Conservation (phyloP, 179 eudicot species). For the Nepenthes alata region DNA sequence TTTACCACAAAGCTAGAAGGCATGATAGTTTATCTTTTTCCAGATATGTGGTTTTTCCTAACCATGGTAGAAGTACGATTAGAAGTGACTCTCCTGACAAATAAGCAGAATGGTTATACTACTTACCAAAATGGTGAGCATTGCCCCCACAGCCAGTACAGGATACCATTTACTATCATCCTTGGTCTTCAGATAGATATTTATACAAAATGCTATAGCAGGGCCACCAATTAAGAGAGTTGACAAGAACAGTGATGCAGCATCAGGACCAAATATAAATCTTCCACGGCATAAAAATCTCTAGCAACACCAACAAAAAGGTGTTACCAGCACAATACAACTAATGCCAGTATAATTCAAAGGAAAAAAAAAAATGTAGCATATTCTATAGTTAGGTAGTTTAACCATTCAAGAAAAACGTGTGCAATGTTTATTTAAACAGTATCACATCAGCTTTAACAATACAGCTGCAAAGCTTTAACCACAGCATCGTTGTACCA, state of each 20-base stretch:
- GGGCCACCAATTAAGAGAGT: constrained; percentile 62
- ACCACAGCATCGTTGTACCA: too few species aligned
- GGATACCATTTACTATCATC: constrained; percentile 26
- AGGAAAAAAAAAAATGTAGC: background rate
- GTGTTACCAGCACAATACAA: constrained; percentile 6
- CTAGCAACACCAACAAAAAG: constrained; percentile 27
- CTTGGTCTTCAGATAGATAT: constrained; percentile 28
- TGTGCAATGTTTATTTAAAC: too few species aligned
- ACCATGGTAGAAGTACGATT: background rate
- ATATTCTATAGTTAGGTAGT: background rate
- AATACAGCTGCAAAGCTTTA: too few species aligned
- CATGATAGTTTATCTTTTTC: too few species aligned
- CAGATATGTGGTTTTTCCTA: too few species aligned
- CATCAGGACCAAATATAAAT: constrained; percentile 89
- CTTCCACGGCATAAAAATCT: constrained; percentile 74
- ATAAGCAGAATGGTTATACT: background rate
- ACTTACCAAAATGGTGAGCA: constrained; percentile 42
- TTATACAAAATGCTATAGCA: constrained; percentile 55
- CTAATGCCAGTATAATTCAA: background rate
- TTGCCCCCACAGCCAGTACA: constrained; percentile 26
- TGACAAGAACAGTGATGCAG: constrained; percentile 50
- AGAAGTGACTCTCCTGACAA: background rate
- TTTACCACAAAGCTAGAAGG: too few species aligned
- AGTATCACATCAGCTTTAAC: too few species aligned
- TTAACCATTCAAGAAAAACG: too few species aligned